phyloP scores from a whole-genome alignment of 805 yeast species.

The Zygosaccharomyces bailii region DNA sequence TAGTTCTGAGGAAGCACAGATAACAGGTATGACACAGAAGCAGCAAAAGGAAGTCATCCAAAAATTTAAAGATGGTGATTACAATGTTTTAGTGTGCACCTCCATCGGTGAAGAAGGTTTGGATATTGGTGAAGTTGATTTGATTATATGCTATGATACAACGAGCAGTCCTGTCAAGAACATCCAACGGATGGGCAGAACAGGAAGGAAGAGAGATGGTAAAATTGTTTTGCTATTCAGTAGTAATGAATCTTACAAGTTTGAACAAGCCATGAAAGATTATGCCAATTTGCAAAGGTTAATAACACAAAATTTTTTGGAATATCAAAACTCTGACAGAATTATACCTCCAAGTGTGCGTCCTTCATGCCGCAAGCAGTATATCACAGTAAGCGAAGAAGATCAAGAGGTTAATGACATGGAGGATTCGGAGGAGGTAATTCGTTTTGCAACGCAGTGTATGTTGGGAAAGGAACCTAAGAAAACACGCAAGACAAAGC shows the following conservation, averaged over 20 bases:
- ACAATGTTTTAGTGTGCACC: slow-evolving; percentile 87
- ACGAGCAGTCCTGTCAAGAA: slow-evolving; percentile 91
- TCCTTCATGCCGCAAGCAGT: slow-evolving; percentile 56
- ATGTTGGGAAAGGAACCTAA: slow-evolving; percentile 44
- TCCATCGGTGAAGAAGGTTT: slow-evolving; percentile 98
- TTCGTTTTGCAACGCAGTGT: slow-evolving; percentile 62
- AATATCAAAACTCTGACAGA: slow-evolving; percentile 51
- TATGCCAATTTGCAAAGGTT: slow-evolving; percentile 74
- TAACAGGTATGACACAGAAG: slow-evolving; percentile 87
- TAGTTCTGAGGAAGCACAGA: slow-evolving; percentile 72
- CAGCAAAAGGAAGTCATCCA: slow-evolving; percentile 75
- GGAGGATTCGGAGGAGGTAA: slow-evolving; percentile 65
- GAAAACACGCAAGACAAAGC: slow-evolving; percentile 19
- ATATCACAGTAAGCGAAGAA: slow-evolving; percentile 68
- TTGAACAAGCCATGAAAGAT: slow-evolving; percentile 79
- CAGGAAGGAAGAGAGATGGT: slow-evolving; percentile 94
- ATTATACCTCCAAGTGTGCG: slow-evolving; percentile 57
- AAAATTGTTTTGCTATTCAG: slow-evolving; percentile 71
- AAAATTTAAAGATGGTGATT: slow-evolving; percentile 66
- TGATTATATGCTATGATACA: slow-evolving; percentile 89
- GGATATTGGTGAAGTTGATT: slow-evolving; percentile 96
- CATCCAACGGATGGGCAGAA: slow-evolving; percentile 95
- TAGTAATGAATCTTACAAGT: slow-evolving; percentile 71
- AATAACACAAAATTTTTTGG: slow-evolving; percentile 48
- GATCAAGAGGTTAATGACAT: slow-evolving; percentile 51